Conservation (phyloP, 768 basidiomycete species). For the Fistulinella prunicolor region DNA sequence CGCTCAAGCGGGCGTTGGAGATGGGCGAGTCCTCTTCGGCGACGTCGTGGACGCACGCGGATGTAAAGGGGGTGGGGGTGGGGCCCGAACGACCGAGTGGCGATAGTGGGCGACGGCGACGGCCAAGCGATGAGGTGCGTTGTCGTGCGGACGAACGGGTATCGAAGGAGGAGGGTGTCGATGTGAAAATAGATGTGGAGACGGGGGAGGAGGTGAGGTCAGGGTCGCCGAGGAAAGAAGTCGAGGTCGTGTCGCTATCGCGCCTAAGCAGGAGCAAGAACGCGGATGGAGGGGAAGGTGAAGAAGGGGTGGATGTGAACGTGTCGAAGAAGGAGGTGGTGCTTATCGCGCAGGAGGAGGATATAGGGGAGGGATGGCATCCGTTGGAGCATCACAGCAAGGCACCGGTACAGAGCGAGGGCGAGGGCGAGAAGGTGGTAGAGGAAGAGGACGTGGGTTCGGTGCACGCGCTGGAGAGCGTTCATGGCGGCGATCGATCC, state of each 20-base stretch:
- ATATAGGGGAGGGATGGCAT: conserved; percentile 27
- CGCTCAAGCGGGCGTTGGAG: conserved; percentile 11
- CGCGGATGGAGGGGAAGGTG: conserved; percentile 12
- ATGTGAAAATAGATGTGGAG: neutral
- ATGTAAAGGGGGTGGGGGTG: too few species aligned
- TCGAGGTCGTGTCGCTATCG: conserved; percentile 29
- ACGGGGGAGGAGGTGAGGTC: neutral
- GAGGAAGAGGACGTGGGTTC: conserved; percentile 15
- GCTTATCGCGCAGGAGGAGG: conserved; percentile 22
- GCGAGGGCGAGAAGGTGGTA: conserved; percentile 3
- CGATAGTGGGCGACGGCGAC: conserved; percentile 5
- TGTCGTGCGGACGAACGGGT: conserved; percentile 1
- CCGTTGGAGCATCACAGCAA: conserved; percentile 17
- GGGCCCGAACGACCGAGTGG: neutral
- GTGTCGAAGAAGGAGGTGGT: conserved; percentile 20
- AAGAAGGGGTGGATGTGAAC: neutral
- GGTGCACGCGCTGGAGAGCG: conserved; percentile 10
- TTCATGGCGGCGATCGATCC: conserved; percentile 4
- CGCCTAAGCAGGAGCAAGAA: conserved; percentile 30
- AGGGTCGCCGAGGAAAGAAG: neutral
- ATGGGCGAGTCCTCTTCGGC: conserved; percentile 23
- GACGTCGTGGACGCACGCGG: conserved; percentile 29
- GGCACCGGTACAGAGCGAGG: conserved; percentile 7
- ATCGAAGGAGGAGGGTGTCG: neutral
- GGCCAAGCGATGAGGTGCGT: neutral